These are phyloP conservation scores for Alectoria sarmentosa DNA, from an alignment of 495 filamentous ascomycete genomes.

Conservation along the genomic window DNA sequence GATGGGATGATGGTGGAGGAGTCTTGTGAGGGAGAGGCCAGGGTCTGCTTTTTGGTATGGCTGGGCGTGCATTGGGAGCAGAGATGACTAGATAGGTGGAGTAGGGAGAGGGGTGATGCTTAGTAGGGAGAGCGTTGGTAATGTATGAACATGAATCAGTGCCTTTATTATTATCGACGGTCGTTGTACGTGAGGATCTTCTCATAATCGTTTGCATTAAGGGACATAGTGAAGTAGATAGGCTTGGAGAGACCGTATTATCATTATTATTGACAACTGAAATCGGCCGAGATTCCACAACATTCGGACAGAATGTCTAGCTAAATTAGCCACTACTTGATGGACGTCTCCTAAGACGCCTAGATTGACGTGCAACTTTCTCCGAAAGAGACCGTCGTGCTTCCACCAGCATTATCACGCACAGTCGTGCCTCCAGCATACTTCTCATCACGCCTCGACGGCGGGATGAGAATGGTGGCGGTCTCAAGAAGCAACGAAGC, in stretches of 20 bases:
- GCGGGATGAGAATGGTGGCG: not conserved
- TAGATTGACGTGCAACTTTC: constrained; percentile 7
- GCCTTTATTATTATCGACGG: not conserved
- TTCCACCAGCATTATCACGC: constrained; percentile 1
- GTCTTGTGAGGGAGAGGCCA: not conserved
- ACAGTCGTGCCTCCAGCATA: not conserved
- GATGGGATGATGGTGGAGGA: not conserved
- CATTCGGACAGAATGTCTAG: constrained; percentile 7
- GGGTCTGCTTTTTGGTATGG: not conserved
- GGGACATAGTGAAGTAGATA: not conserved
- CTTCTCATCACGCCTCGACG: not conserved
- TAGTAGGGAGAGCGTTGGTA: not conserved
- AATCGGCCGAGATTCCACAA: not conserved
- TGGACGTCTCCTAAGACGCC: constrained; percentile 13
- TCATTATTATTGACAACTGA: constrained; percentile 6
- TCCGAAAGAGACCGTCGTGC: not conserved
- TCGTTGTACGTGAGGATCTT: not conserved
- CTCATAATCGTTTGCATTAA: not conserved
- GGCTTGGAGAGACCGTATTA: not conserved
- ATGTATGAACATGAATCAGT: not conserved
- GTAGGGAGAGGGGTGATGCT: not conserved
- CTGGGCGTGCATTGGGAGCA: not conserved
- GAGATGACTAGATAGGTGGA: not conserved
- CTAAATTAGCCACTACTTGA: constrained; percentile 16
- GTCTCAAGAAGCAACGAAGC: not conserved